Evolutionary conservation across 2,329 filamentous ascomycete species (phyloP).

Genomic region (Scorias spongiosa): DNA sequence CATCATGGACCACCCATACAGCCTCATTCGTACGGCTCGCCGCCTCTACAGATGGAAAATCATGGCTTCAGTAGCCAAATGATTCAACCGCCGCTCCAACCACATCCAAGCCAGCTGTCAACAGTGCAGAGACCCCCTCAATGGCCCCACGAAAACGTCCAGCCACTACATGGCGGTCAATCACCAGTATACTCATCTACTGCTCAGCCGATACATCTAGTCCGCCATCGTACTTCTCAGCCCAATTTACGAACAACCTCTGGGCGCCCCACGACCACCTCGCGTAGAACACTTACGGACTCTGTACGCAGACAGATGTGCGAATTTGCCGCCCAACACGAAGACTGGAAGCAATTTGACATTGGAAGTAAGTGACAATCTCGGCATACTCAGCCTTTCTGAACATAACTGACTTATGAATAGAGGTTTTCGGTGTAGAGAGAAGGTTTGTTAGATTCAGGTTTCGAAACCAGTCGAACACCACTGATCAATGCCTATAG

Average conservation of each 20-base stretch:
- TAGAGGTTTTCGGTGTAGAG: conserved; percentile 85
- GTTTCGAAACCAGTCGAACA: conserved; percentile 1
- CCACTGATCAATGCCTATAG: conserved; percentile 32
- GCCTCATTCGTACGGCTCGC: too few relatives aligned
- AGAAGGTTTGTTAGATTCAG: conserved; percentile 54
- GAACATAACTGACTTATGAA: not conserved
- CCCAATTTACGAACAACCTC: conserved; percentile 36
- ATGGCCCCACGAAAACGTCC: conserved; percentile 74
- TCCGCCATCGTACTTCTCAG: conserved; percentile 37
- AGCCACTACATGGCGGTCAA: conserved; percentile 43
- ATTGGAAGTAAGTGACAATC: conserved; percentile 55
- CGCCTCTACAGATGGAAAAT: too few relatives aligned
- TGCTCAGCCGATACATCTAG: conserved; percentile 23
- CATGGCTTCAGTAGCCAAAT: too few relatives aligned
- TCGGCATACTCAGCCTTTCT: not conserved
- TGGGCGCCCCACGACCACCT: conserved; percentile 21
- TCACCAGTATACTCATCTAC: conserved; percentile 47
- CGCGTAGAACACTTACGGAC: conserved; percentile 65
- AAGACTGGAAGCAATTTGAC: conserved; percentile 83
- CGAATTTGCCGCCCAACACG: conserved; percentile 79
- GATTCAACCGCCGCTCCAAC: conserved; percentile 43
- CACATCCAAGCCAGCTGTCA: conserved; percentile 36
- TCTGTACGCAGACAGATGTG: conserved; percentile 88
- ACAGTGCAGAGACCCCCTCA: conserved; percentile 38
- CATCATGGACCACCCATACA: conserved; percentile 44